Conservation (phyloP, 192 early-diverging fungal genomes). For the Irineochytrium annulatum region DNA sequence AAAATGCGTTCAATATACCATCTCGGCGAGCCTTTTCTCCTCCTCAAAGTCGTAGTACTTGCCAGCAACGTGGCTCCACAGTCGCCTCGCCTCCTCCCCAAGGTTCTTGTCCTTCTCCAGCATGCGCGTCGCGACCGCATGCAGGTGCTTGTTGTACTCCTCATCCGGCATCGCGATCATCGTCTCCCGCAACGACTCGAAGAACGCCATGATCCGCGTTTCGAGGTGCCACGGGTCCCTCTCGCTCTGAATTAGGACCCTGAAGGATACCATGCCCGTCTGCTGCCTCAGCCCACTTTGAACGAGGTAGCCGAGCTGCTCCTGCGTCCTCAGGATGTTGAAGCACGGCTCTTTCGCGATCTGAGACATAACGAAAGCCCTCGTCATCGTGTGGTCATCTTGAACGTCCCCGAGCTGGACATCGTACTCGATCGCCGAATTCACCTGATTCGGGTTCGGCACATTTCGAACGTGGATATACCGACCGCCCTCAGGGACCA, state of each 20-base stretch:
- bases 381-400: conserved; percentile 59
- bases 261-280: conserved; percentile 71
- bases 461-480: conserved; percentile 28
- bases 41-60: conserved; percentile 82
- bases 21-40: conserved; percentile 55
- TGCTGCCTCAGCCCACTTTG: conserved; percentile 67
- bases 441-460: conserved; percentile 76
- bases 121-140: conserved; percentile 56
- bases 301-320: conserved; percentile 70
- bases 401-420: conserved; percentile 73
- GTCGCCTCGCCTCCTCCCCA: conserved; percentile 57
- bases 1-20: conserved; percentile 30
- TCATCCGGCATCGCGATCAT: conserved; percentile 55
- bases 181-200: conserved; percentile 47
- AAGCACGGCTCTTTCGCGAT: conserved; percentile 88
- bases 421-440: conserved; percentile 84
- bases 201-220: conserved; percentile 73
- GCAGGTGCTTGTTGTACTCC: conserved; percentile 63
- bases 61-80: conserved; percentile 66
- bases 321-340: conserved; percentile 89
- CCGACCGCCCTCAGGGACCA: neutral
- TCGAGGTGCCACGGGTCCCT: conserved; percentile 75
- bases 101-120: conserved; percentile 77
- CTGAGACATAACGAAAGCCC: conserved; percentile 70
- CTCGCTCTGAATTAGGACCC: conserved; percentile 87